phyloP scores from a whole-genome alignment of 371 early-diverging fungal genomes.

The Coemansia sp. region DNA sequence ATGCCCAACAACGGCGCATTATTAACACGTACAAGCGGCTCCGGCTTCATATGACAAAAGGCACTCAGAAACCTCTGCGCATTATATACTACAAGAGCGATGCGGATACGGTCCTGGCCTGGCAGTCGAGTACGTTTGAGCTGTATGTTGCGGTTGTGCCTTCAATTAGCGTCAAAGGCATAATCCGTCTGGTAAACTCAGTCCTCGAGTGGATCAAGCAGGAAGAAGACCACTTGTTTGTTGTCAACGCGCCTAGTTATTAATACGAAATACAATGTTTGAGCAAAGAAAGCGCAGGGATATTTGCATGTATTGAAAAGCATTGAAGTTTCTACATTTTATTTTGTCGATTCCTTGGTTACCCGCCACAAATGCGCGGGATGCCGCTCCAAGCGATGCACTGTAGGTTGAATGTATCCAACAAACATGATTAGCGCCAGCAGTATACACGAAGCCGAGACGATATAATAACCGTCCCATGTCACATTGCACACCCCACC shows the following conservation, averaged over 20 bases:
- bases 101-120: constrained; percentile 26
- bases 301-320: neutral
- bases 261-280: neutral
- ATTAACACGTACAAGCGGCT: constrained; percentile 46
- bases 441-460: constrained; percentile 66
- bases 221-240: constrained; percentile 51
- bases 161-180: constrained; percentile 29
- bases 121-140: constrained; percentile 51
- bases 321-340: neutral
- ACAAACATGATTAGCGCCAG: constrained; percentile 62
- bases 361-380: constrained; percentile 47
- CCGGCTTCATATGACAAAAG: constrained; percentile 38
- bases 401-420: constrained; percentile 66
- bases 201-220: constrained; percentile 49
- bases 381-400: constrained; percentile 63
- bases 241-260: constrained; percentile 50
- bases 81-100: constrained; percentile 28
- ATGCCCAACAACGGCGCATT: constrained; percentile 32
- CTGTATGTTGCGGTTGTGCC: constrained; percentile 46
- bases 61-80: constrained; percentile 34
- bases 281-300: neutral
- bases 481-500: constrained; percentile 67
- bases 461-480: constrained; percentile 86
- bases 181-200: constrained; percentile 43
- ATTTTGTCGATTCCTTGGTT: constrained; percentile 31